A percentile compares a stretch with the other conserved stretches of the same genome.
Evolutionary conservation across 192 early-diverging fungal genomes (phyloP).

Genomic region (Obelidium mucronatum): DNA sequence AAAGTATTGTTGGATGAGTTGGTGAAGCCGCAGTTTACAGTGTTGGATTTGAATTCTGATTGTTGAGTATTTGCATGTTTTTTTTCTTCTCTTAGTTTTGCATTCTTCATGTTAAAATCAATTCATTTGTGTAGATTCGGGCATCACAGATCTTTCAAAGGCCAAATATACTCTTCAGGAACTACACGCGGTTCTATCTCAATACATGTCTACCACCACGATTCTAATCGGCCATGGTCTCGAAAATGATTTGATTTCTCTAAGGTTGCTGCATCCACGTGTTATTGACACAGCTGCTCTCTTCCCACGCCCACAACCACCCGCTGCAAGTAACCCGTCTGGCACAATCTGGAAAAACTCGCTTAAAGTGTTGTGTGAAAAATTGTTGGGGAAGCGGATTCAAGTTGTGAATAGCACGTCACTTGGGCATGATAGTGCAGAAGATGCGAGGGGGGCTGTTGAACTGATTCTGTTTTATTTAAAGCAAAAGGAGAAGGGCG

Average conservation of each 20-base stretch:
- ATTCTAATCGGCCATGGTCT: conserved; percentile 72
- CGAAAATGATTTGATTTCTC: conserved; percentile 73
- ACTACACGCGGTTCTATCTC: conserved; percentile 35
- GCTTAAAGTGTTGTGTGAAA: conserved; percentile 59
- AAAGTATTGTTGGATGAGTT: conserved; percentile 67
- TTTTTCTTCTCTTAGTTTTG: too few relatives aligned
- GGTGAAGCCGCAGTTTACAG: conserved; percentile 54
- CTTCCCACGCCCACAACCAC: conserved; percentile 43
- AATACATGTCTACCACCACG: conserved; percentile 55
- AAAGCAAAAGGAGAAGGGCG: conserved; percentile 28
- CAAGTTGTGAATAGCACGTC: conserved; percentile 48
- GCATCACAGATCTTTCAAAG: conserved; percentile 54
- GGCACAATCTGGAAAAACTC: conserved; percentile 61
- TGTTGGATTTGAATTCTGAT: conserved; percentile 70
- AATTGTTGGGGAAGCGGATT: conserved; percentile 62
- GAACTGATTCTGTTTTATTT: conserved; percentile 71
- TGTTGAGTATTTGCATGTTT: conserved; percentile 32
- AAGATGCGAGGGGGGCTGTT: conserved; percentile 72
- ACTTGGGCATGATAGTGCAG: conserved; percentile 71
- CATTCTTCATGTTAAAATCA: background rate
- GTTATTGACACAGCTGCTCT: conserved; percentile 72
- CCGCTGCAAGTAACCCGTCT: conserved; percentile 34
- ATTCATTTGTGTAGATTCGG: conserved; percentile 39
- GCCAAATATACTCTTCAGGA: conserved; percentile 60
- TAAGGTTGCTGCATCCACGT: conserved; percentile 63